Percentiles rank a stretch among this genome's conserved stretches.
phyloP scores from a whole-genome alignment of 768 basidiomycete species.

The Gyrodon lividus region DNA sequence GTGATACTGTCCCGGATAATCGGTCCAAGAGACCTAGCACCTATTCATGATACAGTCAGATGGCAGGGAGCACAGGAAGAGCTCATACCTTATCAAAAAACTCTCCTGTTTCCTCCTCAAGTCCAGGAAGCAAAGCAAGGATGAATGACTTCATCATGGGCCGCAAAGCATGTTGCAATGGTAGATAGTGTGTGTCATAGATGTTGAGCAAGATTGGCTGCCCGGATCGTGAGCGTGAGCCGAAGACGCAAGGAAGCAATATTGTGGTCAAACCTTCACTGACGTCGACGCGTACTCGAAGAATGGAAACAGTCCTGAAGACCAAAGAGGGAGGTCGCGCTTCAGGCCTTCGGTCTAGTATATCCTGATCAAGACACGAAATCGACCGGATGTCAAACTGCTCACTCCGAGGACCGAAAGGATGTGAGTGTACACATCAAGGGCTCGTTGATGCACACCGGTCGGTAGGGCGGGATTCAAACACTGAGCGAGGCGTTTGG shows the following conservation, averaged over 20 bases:
- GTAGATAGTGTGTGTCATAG: conserved; percentile 92
- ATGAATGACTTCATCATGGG: conserved; percentile 95
- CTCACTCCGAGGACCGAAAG: conserved; percentile 87
- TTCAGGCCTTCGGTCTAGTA: conserved; percentile 79
- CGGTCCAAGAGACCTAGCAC: conserved; percentile 79
- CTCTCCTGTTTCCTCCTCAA: conserved; percentile 97
- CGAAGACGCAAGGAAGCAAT: conserved; percentile 1
- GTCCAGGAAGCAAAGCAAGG: conserved; percentile 86
- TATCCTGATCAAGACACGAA: conserved; percentile 7
- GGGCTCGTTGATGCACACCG: conserved; percentile 93
- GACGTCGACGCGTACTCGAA: conserved; percentile 99
- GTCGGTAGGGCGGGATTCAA: conserved; percentile 96
- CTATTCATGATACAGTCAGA: conserved; percentile 38
- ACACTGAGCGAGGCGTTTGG: conserved; percentile 94
- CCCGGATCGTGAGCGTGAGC: not conserved
- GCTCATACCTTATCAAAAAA: conserved; percentile 82
- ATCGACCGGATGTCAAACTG: conserved; percentile 6
- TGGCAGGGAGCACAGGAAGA: not conserved
- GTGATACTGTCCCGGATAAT: conserved; percentile 80
- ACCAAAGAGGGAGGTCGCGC: conserved; percentile 89
- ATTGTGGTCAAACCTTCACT: conserved; percentile 64
- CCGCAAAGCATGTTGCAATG: conserved; percentile 75
- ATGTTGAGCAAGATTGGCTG: conserved; percentile 86
- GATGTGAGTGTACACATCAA: conserved; percentile 94
- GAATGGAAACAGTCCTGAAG: conserved; percentile 95